Base-by-base conservation (phyloP, 2,329 filamentous ascomycete species). In the Phyllachora maydis region DNA sequence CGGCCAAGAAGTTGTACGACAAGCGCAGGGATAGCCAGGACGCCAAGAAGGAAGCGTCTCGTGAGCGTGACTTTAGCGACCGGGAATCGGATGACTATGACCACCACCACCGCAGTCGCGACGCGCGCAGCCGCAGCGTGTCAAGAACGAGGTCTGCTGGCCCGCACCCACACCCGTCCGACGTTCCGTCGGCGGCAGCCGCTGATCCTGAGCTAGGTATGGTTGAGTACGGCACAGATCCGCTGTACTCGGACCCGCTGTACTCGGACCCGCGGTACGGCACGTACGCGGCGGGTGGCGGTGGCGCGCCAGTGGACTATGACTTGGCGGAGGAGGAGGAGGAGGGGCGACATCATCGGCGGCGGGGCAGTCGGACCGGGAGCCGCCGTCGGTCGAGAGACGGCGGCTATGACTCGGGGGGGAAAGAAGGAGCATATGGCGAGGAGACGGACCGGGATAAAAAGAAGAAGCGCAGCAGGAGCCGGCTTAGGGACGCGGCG, bases 171-270 rank as follows among this genome's bases (percentile, higher is more conserved):
- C n/a, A n/a, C n/a, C n/a, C n/a, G n/a, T n/a, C n/a, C n/a, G n/a
- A n/a, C n/a, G n/a, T n/a, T n/a, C 47, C 49, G 40, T 47, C 46
- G 33, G 33, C 32, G 32, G 32, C 39, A 24, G 23, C 41, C 43
- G 56, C 60, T 69, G 65, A 70, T 63, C 58, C 56, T 52, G 63
- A 68, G 50, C 51, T 70, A 66, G 66, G 65, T 50, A 56, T 70
- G 56, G 63, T 72, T 58, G 62, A 71, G 45, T 72, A 72, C 52
- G 66, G 66, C 35, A 54, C 50, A 40, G 54, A 59, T 33, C 64
- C 65, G 36, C 52, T 72, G 33, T 51, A 51, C 30, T 38, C 45
- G 29, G 38, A 40, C 16, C 42, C 46, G 33, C 44, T 41, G 22
- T 38, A 45, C 31, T n/a, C n/a, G n/a, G n/a, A n/a, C n/a, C 40